Conservation (phyloP, 192 early-diverging fungal species). For the Tieghemiomyces parasiticus region DNA sequence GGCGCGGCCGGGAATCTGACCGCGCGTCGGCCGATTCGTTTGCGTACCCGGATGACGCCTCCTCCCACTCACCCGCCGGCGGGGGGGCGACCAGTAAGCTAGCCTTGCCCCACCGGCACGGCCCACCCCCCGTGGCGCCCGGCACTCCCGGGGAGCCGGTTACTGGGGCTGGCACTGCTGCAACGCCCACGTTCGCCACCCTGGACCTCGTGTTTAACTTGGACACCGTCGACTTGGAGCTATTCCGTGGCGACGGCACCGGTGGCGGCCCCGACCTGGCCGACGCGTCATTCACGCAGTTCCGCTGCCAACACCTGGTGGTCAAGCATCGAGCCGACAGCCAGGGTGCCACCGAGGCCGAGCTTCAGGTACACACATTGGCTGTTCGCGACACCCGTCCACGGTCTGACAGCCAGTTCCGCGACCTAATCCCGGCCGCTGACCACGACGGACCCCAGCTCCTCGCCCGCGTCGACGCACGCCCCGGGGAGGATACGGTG, state of each 20-base stretch:
- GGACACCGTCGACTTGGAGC: constrained; percentile 64
- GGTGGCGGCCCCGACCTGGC: constrained; percentile 25
- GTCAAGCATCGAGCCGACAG: constrained; percentile 39
- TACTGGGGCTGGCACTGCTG: too few relatives aligned
- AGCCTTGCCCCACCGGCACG: too few relatives aligned
- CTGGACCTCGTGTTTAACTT: constrained; percentile 44
- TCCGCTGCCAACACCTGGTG: constrained; percentile 28
- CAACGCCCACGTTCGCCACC: constrained; percentile 12
- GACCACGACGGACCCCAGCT: constrained; percentile 45
- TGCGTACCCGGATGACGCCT: background rate
- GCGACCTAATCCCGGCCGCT: constrained; percentile 66
- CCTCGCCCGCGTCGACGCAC: constrained; percentile 25
- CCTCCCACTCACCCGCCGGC: background rate
- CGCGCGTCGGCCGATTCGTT: background rate
- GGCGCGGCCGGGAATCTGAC: background rate
- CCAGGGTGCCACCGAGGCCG: constrained; percentile 48
- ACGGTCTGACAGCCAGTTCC: constrained; percentile 59
- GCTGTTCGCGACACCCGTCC: constrained; percentile 69
- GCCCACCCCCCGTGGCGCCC: background rate
- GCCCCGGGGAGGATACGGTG: constrained; percentile 30
- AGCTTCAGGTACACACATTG: constrained; percentile 50
- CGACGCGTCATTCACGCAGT: constrained; percentile 33
- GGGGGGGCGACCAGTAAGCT: too few relatives aligned
- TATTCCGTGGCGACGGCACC: constrained; percentile 46
- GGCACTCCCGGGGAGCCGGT: background rate